Evolutionary conservation across 2,329 filamentous ascomycete species (phyloP), one percentile per base, ranked within the genome.

Genomic region (Aspergillus carbonarius): DNA sequence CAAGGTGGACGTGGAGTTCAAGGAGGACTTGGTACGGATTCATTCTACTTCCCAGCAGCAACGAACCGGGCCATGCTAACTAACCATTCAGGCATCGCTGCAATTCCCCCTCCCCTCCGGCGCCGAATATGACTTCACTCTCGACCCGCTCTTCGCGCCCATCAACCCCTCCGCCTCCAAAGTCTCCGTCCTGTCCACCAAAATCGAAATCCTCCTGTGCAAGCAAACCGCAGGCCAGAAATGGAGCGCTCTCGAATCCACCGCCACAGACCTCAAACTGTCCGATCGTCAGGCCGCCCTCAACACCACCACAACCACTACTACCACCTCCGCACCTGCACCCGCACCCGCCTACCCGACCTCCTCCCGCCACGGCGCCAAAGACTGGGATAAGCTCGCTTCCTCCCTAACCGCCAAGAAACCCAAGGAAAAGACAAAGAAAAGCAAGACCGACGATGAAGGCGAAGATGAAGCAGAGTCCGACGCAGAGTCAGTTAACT

Each of bases 371-470:
- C 82, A 78, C 1, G 93, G 93, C 0, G 86, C 90, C 3, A 96
- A 96, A 77, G 85, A 99, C 76, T 99, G 95, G 95, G 95, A 99
- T 72, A 90, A 87, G 62, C 71, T 97, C 1, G 86, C 82, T 7
- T 75, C 77, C 1, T 80, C 82, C 5, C 73, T 85, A 15, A 78
- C 76, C 5, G 69, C 68, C 5, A 78, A 79, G 62, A 62, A 62
- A n/a, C 7, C 55, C 18, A 74, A 68, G n/a, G 27, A 47, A 4
- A 63, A 68, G 18, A 57, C 69, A 8, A 74, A 75, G 40, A 69
- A 69, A 17, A 69, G 67, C 25, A 69, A n/a, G 64, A 68, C 6
- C 25, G 73, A 66, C 10, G 17, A 49, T 10, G 63, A 68, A 9
- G 72, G 69, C 5, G 68, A 69, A 3, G 71, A 71, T 30, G 82